Percentiles rank a stretch among this genome's conserved stretches.
These are phyloP conservation scores for Cladorrhinum samala DNA, from an alignment of 495 filamentous ascomycete genomes.

Conservation along the genomic window DNA sequence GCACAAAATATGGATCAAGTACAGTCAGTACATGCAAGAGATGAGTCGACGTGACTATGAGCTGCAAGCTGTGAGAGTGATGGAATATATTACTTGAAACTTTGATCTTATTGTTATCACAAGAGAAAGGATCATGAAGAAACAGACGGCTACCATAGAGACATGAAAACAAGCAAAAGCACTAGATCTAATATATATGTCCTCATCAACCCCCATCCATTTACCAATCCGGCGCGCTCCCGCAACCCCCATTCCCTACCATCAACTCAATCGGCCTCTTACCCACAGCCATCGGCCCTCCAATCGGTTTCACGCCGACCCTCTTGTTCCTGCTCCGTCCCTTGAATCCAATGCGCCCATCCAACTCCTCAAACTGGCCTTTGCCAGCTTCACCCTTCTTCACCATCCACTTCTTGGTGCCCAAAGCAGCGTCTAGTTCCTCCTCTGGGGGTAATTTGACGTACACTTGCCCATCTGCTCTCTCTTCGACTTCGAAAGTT, in stretches of 20 bases:
- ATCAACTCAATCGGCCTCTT: slow-evolving; percentile 40
- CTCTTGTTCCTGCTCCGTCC: slow-evolving; percentile 32
- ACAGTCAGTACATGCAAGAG: too few relatives aligned
- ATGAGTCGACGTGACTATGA: too few relatives aligned
- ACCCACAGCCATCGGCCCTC: slow-evolving; percentile 28
- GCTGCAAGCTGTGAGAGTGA: too few relatives aligned
- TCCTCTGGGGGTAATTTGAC: slow-evolving; percentile 77
- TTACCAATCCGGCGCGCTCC: slow-evolving; percentile 64
- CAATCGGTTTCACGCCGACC: slow-evolving; percentile 38
- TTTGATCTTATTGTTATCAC: too few relatives aligned
- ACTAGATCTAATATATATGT: too few relatives aligned
- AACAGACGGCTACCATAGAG: too few relatives aligned
- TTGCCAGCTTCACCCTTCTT: slow-evolving; percentile 58
- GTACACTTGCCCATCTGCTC: slow-evolving; percentile 78
- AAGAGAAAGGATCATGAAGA: too few relatives aligned
- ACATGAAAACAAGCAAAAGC: too few relatives aligned
- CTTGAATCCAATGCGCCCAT: slow-evolving; percentile 50
- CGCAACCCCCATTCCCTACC: slow-evolving; percentile 41
- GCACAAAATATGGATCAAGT: too few relatives aligned
- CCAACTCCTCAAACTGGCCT: slow-evolving; percentile 62
- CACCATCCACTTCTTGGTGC: slow-evolving; percentile 79
- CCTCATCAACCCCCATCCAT: too few relatives aligned
- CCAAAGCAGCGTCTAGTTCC: slow-evolving; percentile 77
- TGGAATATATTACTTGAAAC: too few relatives aligned
- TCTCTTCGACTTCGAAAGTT: slow-evolving; percentile 75